A percentile compares a stretch with the other conserved stretches of the same genome.
Evolutionary conservation across 345 rosid genomes (phyloP).

Genomic region (Murraya koenigii): DNA sequence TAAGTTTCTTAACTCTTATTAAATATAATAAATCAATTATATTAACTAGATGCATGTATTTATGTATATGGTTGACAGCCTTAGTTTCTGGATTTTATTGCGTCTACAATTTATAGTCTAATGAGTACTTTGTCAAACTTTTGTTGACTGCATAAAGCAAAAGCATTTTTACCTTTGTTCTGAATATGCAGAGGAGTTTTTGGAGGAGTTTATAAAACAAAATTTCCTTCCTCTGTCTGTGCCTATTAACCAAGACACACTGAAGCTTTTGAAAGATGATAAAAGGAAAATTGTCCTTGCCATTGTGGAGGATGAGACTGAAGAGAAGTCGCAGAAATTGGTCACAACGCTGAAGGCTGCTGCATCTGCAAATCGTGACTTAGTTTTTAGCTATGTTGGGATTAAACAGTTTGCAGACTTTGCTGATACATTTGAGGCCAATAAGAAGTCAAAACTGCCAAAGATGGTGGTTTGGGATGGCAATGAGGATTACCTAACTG

Average conservation of each 20-base stretch:
- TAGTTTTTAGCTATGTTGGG: slow-evolving; percentile 87
- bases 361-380: slow-evolving; percentile 86
- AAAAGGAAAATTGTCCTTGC: slow-evolving; percentile 78
- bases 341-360: slow-evolving; percentile 74
- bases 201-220: slow-evolving; percentile 82
- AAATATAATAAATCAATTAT: too few relatives aligned
- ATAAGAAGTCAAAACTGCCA: slow-evolving; percentile 58
- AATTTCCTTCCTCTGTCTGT: slow-evolving; percentile 74
- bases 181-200: slow-evolving; percentile 54
- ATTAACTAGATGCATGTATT: too few relatives aligned
- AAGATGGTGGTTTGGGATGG: slow-evolving; percentile 90
- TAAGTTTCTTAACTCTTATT: too few relatives aligned
- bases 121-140: not conserved
- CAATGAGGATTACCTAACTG: slow-evolving; percentile 64
- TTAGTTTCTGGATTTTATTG: not conserved
- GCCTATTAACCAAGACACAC: slow-evolving; percentile 70
- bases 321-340: slow-evolving; percentile 57
- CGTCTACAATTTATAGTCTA: not conserved
- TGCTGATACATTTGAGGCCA: slow-evolving; percentile 65
- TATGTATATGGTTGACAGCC: not conserved
- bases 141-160: not conserved
- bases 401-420: slow-evolving; percentile 75
- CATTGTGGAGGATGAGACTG: slow-evolving; percentile 72
- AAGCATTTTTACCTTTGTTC: slow-evolving; percentile 13
- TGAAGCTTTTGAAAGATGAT: slow-evolving; percentile 79